Conservation (phyloP, 371 early-diverging fungal species). For the Cokeromyces recurvatus region DNA sequence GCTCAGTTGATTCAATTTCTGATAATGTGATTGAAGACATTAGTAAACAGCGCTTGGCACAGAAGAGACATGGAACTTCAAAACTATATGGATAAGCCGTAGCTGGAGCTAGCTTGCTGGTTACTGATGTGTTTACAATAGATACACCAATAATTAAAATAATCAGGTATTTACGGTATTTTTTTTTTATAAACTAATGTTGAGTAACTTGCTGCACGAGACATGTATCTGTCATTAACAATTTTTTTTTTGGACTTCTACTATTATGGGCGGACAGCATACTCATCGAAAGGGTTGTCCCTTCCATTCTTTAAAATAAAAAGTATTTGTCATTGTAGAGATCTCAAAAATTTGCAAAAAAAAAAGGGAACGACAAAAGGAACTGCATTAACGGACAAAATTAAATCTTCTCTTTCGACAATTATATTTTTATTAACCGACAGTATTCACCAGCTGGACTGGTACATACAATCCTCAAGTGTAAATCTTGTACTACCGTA, state of each 20-base stretch:
- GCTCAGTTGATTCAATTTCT: neutral
- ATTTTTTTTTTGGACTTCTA: conserved; percentile 3
- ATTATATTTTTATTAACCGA: no score
- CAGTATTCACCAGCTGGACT: no score
- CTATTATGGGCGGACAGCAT: conserved; percentile 2
- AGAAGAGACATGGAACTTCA: conserved; percentile 1
- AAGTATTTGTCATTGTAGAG: no score
- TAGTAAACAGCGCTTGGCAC: conserved; percentile 1
- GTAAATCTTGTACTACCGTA: no score
- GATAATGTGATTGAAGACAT: conserved; percentile 5
- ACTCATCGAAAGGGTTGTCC: no score
- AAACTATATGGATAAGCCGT: neutral
- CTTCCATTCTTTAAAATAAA: no score
- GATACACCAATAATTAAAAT: conserved; percentile 5
- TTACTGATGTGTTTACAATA: conserved; percentile 1
- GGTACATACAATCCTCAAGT: no score
- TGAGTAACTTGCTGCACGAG: conserved; percentile 1
- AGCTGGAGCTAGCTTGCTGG: conserved; percentile 2
- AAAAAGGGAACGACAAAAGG: no score
- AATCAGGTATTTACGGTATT: conserved; percentile 1
- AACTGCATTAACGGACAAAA: no score
- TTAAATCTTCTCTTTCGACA: no score
- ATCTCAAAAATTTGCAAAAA: no score
- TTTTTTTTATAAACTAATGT: neutral
- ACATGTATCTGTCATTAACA: conserved; percentile 4